phyloP scores from a whole-genome alignment of 2,329 filamentous ascomycete genomes.

The Mollisiaceae sp. region DNA sequence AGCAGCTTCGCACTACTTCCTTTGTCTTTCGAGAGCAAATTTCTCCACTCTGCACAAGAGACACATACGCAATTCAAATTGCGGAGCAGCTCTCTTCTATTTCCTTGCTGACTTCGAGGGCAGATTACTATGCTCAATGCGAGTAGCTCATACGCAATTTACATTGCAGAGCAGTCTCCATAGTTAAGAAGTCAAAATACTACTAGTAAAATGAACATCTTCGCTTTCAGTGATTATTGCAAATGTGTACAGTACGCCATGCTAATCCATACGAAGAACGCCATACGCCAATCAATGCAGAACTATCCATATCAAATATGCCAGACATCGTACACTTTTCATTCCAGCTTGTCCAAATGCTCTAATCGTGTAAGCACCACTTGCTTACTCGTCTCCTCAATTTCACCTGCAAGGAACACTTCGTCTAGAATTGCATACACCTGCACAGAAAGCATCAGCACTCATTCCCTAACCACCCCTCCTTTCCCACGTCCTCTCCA shows the following conservation, averaged over 20 bases:
- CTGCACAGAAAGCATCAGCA: conserved; percentile 45
- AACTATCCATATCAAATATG: not conserved
- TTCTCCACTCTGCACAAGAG: no score
- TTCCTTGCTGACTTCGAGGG: not conserved
- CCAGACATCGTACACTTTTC: conserved; percentile 12
- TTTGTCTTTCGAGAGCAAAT: no score
- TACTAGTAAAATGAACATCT: not conserved
- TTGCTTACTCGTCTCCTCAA: conserved; percentile 98
- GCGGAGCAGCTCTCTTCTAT: not conserved
- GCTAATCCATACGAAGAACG: not conserved
- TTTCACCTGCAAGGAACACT: conserved; percentile 96
- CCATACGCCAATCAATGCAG: conserved; percentile 23
- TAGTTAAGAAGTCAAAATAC: not conserved
- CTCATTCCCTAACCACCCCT: conserved; percentile 8
- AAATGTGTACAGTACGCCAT: conserved; percentile 4
- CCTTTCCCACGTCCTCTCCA: not conserved
- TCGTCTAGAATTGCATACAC: conserved; percentile 99
- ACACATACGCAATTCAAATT: no score
- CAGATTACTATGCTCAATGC: not conserved
- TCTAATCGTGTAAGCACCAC: conserved; percentile 93
- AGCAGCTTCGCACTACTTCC: no score
- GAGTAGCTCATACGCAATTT: not conserved
- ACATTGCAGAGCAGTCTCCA: not conserved
- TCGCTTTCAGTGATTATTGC: not conserved
- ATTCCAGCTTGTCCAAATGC: conserved; percentile 96